Conservation (phyloP, 192 early-diverging fungal genomes). For the Coemansia sp. region DNA sequence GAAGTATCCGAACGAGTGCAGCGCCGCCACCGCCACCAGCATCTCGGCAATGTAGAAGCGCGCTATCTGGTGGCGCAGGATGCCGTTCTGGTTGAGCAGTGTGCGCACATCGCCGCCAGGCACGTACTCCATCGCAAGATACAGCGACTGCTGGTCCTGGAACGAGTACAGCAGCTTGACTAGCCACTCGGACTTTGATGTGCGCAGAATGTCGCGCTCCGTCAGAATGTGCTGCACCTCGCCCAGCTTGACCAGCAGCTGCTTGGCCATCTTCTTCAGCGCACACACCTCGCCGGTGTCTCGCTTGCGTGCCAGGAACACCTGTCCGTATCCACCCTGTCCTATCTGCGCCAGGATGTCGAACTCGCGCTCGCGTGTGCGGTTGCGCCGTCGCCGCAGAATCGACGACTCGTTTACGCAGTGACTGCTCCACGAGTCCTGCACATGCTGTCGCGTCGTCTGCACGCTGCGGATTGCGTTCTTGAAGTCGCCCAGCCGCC, state of each 20-base stretch:
- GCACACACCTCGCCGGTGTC: constrained; percentile 70
- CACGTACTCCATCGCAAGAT: constrained; percentile 69
- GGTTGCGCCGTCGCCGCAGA: constrained; percentile 66
- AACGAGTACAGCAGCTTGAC: constrained; percentile 90
- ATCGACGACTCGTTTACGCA: constrained; percentile 57
- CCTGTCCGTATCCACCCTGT: constrained; percentile 79
- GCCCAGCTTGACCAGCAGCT: constrained; percentile 61
- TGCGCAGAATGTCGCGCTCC: constrained; percentile 73
- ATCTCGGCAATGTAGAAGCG: constrained; percentile 91
- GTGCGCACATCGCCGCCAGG: constrained; percentile 76
- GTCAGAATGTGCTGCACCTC: constrained; percentile 73
- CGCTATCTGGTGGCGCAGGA: constrained; percentile 73
- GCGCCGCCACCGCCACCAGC: constrained; percentile 72
- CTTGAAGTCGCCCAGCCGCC: constrained; percentile 63
- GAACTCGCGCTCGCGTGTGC: constrained; percentile 66
- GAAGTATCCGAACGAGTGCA: constrained; percentile 88
- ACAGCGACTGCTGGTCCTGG: constrained; percentile 72
- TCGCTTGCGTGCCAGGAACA: constrained; percentile 68
- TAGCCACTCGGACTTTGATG: constrained; percentile 72
- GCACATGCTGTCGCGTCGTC: constrained; percentile 53
- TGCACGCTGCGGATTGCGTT: constrained; percentile 42
- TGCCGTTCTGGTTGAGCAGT: constrained; percentile 70
- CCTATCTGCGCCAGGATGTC: constrained; percentile 70
- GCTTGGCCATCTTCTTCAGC: constrained; percentile 76
- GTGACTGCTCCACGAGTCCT: constrained; percentile 61